Evolutionary conservation across 139 green algal species (phyloP).

Genomic region (Coelastrella sp.): DNA sequence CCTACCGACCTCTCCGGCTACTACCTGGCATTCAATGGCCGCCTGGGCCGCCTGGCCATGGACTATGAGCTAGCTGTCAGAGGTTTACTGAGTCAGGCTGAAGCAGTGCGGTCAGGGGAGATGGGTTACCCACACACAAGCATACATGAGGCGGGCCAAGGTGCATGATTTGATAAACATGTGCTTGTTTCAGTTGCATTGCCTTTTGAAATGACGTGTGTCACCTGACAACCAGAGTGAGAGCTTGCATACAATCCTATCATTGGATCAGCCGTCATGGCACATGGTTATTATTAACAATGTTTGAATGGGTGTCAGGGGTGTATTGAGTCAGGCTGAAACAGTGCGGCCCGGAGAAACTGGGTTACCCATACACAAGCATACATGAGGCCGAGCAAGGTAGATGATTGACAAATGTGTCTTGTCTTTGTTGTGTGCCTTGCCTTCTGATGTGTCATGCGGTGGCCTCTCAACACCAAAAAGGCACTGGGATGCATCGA

Average conservation of each 20-base stretch:
- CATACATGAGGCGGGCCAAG: not conserved
- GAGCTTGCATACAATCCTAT: not conserved
- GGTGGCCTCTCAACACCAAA: too few relatives aligned
- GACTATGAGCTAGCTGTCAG: conserved; percentile 64
- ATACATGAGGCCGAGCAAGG: not conserved
- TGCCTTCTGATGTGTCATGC: too few relatives aligned
- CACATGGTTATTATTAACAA: too few relatives aligned
- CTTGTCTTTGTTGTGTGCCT: not conserved
- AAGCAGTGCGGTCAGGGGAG: not conserved
- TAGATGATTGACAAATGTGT: not conserved
- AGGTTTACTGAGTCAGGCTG: not conserved
- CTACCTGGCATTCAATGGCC: conserved; percentile 81
- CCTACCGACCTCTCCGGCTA: conserved; percentile 66
- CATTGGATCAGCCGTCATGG: too few relatives aligned
- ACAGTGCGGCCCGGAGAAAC: not conserved
- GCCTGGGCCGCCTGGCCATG: conserved; percentile 73
- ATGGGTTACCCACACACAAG: conserved; percentile 17
- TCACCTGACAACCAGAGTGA: too few relatives aligned
- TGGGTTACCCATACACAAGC: not conserved
- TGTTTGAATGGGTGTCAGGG: not conserved
- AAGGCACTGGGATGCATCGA: too few relatives aligned
- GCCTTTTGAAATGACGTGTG: too few relatives aligned
- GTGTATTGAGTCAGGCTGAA: not conserved
- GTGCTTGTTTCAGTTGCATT: not conserved
- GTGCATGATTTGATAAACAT: not conserved